A percentile compares a stretch with the other conserved stretches of the same genome.
These are phyloP conservation scores for Fusarium siculi DNA, from an alignment of 2,329 filamentous ascomycete genomes.

Conservation along the genomic window DNA sequence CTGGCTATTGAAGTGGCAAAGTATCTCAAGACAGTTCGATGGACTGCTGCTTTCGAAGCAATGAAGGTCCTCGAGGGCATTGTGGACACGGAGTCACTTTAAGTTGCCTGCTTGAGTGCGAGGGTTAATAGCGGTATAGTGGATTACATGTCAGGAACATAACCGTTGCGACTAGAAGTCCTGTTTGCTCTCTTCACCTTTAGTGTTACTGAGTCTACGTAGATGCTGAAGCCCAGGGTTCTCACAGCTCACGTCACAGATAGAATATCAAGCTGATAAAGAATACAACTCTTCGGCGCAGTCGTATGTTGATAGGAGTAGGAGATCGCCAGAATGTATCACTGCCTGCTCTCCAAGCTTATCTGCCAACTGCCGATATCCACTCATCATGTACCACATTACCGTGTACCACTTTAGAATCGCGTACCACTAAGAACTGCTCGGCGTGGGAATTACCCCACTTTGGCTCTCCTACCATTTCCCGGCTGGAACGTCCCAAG, in stretches of 20 bases:
- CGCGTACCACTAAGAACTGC: fast-evolving
- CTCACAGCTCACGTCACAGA: no score
- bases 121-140: no score
- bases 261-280: neutral
- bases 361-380: neutral
- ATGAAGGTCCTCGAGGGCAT: neutral
- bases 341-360: neutral
- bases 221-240: neutral
- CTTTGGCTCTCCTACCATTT: neutral
- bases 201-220: neutral
- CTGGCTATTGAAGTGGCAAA: neutral
- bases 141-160: no score
- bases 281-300: fast-evolving
- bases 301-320: fast-evolving
- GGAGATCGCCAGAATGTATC: no score
- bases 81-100: neutral
- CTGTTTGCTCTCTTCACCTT: neutral
- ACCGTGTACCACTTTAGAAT: neutral
- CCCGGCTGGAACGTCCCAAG: fast-evolving
- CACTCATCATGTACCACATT: neutral
- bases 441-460: neutral
- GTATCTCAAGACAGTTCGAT: neutral
- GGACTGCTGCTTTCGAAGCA: neutral
- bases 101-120: neutral
- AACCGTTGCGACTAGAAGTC: neutral